These are phyloP conservation scores for Adiantum capillusveneris DNA, from an alignment of 75 land plant genomes.

Conservation along the genomic window DNA sequence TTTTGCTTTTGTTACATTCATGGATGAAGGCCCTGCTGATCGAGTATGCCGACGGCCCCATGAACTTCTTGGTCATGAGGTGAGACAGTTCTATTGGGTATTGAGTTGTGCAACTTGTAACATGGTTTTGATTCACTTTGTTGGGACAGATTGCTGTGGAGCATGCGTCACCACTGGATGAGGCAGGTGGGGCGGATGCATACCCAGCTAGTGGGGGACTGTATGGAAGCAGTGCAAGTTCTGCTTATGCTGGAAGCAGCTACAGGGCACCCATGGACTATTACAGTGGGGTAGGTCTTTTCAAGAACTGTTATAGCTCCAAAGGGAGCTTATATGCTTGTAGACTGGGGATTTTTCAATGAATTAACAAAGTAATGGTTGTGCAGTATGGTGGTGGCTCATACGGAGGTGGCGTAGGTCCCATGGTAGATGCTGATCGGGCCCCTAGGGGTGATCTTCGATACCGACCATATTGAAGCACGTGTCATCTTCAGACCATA, in stretches of 20 bases:
- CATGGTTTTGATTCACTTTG: no score
- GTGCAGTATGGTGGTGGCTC: not conserved
- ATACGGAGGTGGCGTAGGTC: not conserved
- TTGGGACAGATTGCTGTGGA: constrained; percentile 89
- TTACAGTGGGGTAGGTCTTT: constrained; percentile 4
- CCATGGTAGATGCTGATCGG: constrained; percentile 3
- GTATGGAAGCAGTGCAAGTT: not conserved
- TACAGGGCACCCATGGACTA: not conserved
- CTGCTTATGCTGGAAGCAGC: not conserved
- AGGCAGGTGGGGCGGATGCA: constrained; percentile 29
- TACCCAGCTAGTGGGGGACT: constrained; percentile 22
- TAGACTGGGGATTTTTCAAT: no score
- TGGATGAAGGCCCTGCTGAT: constrained; percentile 92
- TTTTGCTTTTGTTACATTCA: constrained; percentile 98
- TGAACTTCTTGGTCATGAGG: constrained; percentile 93
- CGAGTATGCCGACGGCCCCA: constrained; percentile 86
- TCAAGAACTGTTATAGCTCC: no score
- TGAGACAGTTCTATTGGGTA: not conserved
- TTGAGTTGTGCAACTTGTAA: not conserved
- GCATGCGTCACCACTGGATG: constrained; percentile 65
- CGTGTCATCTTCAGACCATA: no score
- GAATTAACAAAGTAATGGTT: not conserved
- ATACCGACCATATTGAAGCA: constrained; percentile 1
- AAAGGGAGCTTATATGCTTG: no score
- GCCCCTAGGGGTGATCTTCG: not conserved